Evolutionary conservation across 2,329 filamentous ascomycete genomes (phyloP).

Genomic region (Blastomyces gilchristii): DNA sequence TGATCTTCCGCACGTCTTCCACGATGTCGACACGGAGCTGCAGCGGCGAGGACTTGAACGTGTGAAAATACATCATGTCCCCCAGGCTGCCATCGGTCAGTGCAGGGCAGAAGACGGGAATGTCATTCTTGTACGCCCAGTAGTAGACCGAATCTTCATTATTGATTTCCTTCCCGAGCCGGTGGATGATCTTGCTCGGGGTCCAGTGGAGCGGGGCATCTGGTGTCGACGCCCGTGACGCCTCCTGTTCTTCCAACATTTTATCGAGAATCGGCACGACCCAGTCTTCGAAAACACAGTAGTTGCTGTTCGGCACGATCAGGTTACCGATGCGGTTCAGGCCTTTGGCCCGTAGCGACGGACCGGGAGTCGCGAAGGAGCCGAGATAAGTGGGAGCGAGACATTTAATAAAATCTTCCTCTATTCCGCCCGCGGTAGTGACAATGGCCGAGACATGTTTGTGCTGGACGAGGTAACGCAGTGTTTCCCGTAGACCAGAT

Average conservation of each 20-base stretch:
- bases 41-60: constrained; percentile 73
- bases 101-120: constrained; percentile 93
- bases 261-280: constrained; percentile 86
- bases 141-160: constrained; percentile 87
- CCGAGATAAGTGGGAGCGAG: constrained; percentile 88
- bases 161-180: constrained; percentile 88
- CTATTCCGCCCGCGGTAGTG: constrained; percentile 87
- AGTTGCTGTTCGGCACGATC: constrained; percentile 91
- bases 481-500: constrained; percentile 79
- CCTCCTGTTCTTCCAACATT: constrained; percentile 91
- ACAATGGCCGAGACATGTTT: constrained; percentile 87
- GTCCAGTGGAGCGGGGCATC: constrained; percentile 78
- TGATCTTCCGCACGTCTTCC: constrained; percentile 85
- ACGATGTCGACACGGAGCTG: constrained; percentile 84
- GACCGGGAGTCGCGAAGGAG: constrained; percentile 67
- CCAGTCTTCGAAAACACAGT: constrained; percentile 98
- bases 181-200: constrained; percentile 79
- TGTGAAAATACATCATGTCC: constrained; percentile 98
- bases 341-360: constrained; percentile 68
- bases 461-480: constrained; percentile 89
- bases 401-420: constrained; percentile 98
- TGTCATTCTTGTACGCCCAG: constrained; percentile 95
- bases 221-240: constrained; percentile 47
- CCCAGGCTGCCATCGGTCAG: constrained; percentile 90
- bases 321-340: constrained; percentile 95